Conservation (phyloP, 1,139 yeast genomes). For the Candida freyschussii region DNA sequence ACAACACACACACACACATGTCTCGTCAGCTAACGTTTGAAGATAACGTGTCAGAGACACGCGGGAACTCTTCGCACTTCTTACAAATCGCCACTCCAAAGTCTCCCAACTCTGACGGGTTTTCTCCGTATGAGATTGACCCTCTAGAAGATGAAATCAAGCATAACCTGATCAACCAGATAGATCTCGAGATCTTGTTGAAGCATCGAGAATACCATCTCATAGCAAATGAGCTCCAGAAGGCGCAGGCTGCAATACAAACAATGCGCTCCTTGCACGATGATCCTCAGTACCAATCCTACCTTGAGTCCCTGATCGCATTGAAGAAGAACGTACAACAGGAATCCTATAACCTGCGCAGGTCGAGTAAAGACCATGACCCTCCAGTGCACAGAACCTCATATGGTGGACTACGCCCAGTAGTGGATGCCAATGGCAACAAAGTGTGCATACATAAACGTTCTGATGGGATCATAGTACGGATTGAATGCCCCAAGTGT, state of each 20-base stretch:
- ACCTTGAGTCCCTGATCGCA: conserved; percentile 12
- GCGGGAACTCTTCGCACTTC: conserved; percentile 15
- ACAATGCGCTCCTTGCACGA: conserved; percentile 51
- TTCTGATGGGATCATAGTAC: conserved; percentile 67
- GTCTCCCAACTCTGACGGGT: conserved; percentile 33
- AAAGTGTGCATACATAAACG: conserved; percentile 57
- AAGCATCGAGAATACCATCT: conserved; percentile 61
- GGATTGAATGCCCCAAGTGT: conserved; percentile 66
- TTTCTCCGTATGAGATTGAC: conserved; percentile 15
- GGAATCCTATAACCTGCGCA: conserved; percentile 24
- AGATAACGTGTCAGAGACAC: conserved; percentile 10
- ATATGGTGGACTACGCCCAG: conserved; percentile 31
- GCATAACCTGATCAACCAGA: conserved; percentile 33
- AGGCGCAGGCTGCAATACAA: conserved; percentile 57
- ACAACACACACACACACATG: no score
- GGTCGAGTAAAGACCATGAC: conserved; percentile 10
- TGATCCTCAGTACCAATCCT: conserved; percentile 29
- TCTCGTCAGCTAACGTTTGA: conserved; percentile 8
- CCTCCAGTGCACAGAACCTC: conserved; percentile 23
- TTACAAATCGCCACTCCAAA: conserved; percentile 38
- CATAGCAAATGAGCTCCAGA: conserved; percentile 58
- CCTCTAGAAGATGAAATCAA: conserved; percentile 22
- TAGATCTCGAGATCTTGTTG: conserved; percentile 65
- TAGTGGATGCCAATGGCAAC: conserved; percentile 30
- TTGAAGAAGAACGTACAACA: conserved; percentile 26